These are phyloP conservation scores for Tetradesmus obliquus DNA, from an alignment of 139 green algal genomes.

Conservation along the genomic window DNA sequence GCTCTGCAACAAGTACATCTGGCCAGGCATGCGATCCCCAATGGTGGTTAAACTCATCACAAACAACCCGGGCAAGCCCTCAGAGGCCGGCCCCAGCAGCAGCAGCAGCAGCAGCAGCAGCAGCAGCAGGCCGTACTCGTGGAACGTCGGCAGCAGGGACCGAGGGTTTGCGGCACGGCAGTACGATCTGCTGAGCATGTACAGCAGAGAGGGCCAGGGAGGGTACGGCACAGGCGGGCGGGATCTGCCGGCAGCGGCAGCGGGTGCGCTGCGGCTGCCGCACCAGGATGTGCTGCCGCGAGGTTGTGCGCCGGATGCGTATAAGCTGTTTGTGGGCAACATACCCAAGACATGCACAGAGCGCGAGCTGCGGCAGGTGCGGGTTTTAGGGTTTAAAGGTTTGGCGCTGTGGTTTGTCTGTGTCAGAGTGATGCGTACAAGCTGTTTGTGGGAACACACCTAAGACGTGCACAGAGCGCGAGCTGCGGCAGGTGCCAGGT, in stretches of 20 bases:
- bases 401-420: not conserved
- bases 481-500: not conserved
- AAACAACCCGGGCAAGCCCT: not conserved
- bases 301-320: constrained; percentile 35
- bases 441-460: constrained; percentile 54
- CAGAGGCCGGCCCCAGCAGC: not conserved
- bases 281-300: not conserved
- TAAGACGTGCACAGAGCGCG: not conserved
- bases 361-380: constrained; percentile 48
- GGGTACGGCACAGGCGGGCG: not conserved
- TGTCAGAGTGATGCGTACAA: constrained; percentile 46
- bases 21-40: not conserved
- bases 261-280: not conserved
- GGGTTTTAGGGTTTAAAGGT: not conserved
- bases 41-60: constrained; percentile 16
- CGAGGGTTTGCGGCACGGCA: not conserved
- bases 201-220: not conserved
- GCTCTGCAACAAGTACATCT: constrained; percentile 10
- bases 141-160: not conserved
- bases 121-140: not conserved
- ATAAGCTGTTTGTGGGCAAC: constrained; percentile 76
- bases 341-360: constrained; percentile 69
- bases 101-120: constrained; percentile 9
- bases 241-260: not conserved
- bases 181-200: not conserved